Evolutionary conservation across 441 rosid species (phyloP), one percentile per base, ranked within the genome.

Genomic region (Croton setiger): DNA sequence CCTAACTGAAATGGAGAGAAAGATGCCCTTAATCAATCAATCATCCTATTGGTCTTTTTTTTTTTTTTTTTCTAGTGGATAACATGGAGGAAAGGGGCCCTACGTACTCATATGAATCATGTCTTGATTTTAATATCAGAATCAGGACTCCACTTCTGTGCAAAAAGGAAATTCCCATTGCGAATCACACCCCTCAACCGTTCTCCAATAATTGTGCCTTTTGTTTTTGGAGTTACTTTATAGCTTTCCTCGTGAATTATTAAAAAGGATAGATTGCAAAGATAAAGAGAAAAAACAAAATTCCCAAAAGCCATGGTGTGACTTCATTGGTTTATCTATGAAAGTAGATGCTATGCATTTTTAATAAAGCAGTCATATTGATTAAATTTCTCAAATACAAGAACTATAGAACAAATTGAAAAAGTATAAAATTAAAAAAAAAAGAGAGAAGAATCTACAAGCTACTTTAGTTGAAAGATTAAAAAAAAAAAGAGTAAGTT

Each of bases 71-170:
- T 39, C 51, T 45, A 63, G 63, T 68, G 80, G 71, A 65, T 70
- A 75, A 80, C 45, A 68, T 27, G 52, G 54, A 41, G 69, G 70
- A 73, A 71, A 61, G 64, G 71, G 82, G 77, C n/a, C 74, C 45
- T 53, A 20, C n/a, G n/a, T n/a, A n/a, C 70, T 55, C 43, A 71
- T 58, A 54, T 60, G 72, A 79, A 73, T 75, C 67, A 78, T 76
- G 76, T 66, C 75, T 36, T 18, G 44, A 54, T 63, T 68, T 81
- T 75, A 74, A 70, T 76, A 69, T 76, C 48, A 81, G 81, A 82
- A 84, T 78, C 82, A 72, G 74, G 72, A 83, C 69, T 77, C 85
- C 81, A 81, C 86, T 82, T 72, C 60, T 44, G 47, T 66, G 75
- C 69, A 23, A 71, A 78, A 82, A 77, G 64, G 81, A 68, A 79